These are phyloP conservation scores for Groenewaldozyma sp. DNA, from an alignment of 1,139 yeast species.

Conservation along the genomic window DNA sequence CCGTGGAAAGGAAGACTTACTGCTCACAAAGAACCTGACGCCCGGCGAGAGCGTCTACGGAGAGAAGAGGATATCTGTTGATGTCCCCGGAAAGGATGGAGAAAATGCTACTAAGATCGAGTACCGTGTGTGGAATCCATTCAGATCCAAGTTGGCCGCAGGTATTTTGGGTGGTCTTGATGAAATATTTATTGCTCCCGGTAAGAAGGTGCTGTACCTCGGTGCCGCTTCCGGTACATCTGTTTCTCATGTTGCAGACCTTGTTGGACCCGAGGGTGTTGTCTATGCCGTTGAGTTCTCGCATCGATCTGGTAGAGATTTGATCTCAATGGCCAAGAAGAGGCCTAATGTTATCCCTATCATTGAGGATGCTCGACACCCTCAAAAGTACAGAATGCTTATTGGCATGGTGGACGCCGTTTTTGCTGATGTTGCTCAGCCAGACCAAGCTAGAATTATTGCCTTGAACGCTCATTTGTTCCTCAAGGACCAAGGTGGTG, in stretches of 20 bases:
- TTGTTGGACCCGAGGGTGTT: constrained; percentile 97
- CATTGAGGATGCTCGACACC: constrained; percentile 99
- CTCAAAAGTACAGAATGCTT: constrained; percentile 98
- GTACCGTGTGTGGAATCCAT: constrained; percentile 99
- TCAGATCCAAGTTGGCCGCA: constrained; percentile 99
- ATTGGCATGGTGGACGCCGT: constrained; percentile 98
- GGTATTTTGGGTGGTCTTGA: constrained; percentile 99
- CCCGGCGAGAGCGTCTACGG: constrained; percentile 96
- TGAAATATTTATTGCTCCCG: constrained; percentile 95
- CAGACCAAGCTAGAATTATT: constrained; percentile 99
- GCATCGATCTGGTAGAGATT: constrained; percentile 99
- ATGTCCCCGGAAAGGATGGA: constrained; percentile 82
- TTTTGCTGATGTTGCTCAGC: constrained; percentile 99
- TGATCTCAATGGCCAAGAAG: constrained; percentile 99
- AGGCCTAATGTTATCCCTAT: constrained; percentile 98
- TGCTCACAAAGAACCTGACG: constrained; percentile 91
- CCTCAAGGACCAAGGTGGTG: constrained; percentile 97
- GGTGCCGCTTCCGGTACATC: constrained; percentile 99
- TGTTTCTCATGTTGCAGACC: constrained; percentile 95
- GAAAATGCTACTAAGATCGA: constrained; percentile 87
- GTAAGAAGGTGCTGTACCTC: constrained; percentile 90
- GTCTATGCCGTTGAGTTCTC: constrained; percentile 99
- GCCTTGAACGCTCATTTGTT: constrained; percentile 97
- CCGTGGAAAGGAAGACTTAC: constrained; percentile 97
- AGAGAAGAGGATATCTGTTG: constrained; percentile 90